Evolutionary conservation across 495 filamentous ascomycete genomes (phyloP).

Genomic region (Penicillium macrosclerotiorum): DNA sequence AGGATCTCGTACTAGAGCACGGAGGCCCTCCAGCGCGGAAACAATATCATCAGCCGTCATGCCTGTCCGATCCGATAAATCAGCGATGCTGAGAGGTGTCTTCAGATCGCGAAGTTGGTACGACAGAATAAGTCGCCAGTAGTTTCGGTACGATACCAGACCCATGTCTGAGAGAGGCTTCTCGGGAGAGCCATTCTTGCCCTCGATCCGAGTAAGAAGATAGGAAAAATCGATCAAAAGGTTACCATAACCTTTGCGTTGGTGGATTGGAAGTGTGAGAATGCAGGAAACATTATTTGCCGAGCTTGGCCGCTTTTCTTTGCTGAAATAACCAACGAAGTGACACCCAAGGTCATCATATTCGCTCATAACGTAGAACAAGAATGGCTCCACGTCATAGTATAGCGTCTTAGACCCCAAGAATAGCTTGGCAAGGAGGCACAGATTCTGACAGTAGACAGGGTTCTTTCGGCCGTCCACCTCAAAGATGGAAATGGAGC

Average conservation of each 20-base stretch:
- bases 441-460: conserved; percentile 96
- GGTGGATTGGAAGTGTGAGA: conserved; percentile 90
- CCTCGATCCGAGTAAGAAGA: conserved; percentile 86
- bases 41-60: conserved; percentile 97
- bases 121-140: conserved; percentile 88
- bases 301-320: conserved; percentile 94
- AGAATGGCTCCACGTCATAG: conserved; percentile 96
- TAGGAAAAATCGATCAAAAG: conserved; percentile 98
- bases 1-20: conserved; percentile 86
- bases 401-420: conserved; percentile 96
- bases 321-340: conserved; percentile 98
- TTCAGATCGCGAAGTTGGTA: conserved; percentile 70
- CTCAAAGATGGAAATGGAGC: conserved; percentile 91
- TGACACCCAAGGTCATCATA: conserved; percentile 91
- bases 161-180: conserved; percentile 99
- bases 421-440: conserved; percentile 92
- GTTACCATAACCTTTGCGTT: conserved; percentile 95
- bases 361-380: conserved; percentile 98
- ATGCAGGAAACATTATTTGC: conserved; percentile 98
- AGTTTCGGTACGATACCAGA: conserved; percentile 92
- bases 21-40: conserved; percentile 83
- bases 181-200: conserved; percentile 93
- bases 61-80: conserved; percentile 86
- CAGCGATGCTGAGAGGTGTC: conserved; percentile 65
- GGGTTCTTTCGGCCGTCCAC: conserved; percentile 96